phyloP scores from a whole-genome alignment of 148 eudicot species.

The Spergularia bocconei region DNA sequence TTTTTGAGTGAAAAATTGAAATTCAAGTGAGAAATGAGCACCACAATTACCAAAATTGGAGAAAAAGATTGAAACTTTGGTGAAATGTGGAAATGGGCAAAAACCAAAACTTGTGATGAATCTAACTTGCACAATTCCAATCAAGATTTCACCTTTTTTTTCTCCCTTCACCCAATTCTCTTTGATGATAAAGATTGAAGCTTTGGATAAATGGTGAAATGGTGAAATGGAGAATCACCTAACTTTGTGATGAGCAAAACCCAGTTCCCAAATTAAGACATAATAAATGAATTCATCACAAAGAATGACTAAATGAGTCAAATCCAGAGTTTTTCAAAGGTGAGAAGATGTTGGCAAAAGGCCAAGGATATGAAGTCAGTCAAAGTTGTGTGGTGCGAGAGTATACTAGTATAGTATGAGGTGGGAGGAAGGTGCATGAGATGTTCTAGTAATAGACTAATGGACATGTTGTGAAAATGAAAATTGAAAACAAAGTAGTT shows the following conservation, averaged over 20 bases:
- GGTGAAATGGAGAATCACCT: background rate
- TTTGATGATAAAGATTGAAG: too few species aligned
- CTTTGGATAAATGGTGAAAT: too few species aligned
- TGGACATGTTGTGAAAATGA: too few species aligned
- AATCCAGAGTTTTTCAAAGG: background rate
- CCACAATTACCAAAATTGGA: background rate
- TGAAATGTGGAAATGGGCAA: background rate
- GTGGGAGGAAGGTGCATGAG: too few species aligned
- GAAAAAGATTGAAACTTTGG: constrained; percentile 3
- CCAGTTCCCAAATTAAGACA: constrained; percentile 1
- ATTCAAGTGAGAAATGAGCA: too few species aligned
- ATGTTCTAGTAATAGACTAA: too few species aligned
- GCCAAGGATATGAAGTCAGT: background rate
- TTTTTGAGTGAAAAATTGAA: too few species aligned
- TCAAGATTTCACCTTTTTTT: too few species aligned
- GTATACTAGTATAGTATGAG: too few species aligned
- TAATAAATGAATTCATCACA: background rate
- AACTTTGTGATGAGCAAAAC: background rate
- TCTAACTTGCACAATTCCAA: background rate
- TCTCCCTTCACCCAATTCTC: too few species aligned
- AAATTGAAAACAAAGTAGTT: too few species aligned
- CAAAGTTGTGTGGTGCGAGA: constrained; percentile 16
- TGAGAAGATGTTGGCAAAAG: too few species aligned
- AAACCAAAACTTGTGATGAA: constrained; percentile 1
- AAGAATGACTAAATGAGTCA: constrained; percentile 9